Base-by-base conservation (phyloP, 106 monocot species). In the Allium cepa region DNA sequence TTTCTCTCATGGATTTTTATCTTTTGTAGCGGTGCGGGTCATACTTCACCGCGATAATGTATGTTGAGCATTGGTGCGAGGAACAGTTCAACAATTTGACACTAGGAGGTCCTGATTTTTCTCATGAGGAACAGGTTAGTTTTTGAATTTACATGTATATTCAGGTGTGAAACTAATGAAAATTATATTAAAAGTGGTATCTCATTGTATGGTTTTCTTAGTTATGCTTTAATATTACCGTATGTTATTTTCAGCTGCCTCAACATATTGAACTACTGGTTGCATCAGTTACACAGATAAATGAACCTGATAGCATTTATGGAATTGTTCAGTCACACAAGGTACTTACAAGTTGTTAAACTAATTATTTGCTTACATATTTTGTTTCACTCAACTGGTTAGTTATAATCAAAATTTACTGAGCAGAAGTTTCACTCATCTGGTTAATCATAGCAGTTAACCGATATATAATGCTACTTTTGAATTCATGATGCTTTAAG, bases 221-320 rank as follows among this genome's bases (percentile, higher is more conserved):
- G 36, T 36, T 36, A 36, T 36, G 5, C 36, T 36, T 36, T 36
- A 36, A 36, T 36, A 36, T 36, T 36, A 56, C 14, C 62, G 10
- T 75, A 56, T 49, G 7, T 59, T 69, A 3, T 46, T 72, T 83
- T 53, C 82, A 92, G 96, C 66, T 87, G 59, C 84, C 83, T 13
- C 77, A 72, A 63, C 92, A 97, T 76, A 69, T 89, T 50, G 84
- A 92, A 58, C 73, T 97, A 68, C 72, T 97, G 62, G 67, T 97
- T 82, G 80, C 82, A 52, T 88, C 92, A 56, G 75, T 88, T 49
- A 97, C 80, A 51, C 86, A 79, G 62, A 86, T 97, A 65, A 97
- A 97, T 67, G 96, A 97, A 64, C 96, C 92, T 72, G 96, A 97
- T 69, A 84, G 92, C 78, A 82, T 92, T 64, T 97, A 97, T 77